These are phyloP conservation scores for Stachybotrys elegans DNA, from an alignment of 2,329 filamentous ascomycete species.

Conservation along the genomic window DNA sequence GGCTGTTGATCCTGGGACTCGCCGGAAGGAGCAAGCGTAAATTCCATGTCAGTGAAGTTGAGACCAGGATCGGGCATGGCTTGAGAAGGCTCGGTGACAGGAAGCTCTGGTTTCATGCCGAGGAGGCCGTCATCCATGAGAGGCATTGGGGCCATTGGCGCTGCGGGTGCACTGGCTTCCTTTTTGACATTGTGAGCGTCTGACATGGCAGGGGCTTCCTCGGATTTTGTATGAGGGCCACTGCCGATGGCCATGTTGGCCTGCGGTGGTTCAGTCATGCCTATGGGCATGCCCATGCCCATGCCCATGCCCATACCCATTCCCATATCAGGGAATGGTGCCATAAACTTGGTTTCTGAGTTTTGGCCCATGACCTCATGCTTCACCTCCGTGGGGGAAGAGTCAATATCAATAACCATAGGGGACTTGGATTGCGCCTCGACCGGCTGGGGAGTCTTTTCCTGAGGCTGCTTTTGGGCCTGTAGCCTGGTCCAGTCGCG, in stretches of 20 bases:
- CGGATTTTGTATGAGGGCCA: too few relatives aligned
- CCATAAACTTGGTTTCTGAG: slow-evolving; percentile 36
- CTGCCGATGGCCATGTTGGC: slow-evolving; percentile 12
- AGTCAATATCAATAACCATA: slow-evolving; percentile 30
- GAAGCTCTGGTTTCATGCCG: slow-evolving; percentile 15
- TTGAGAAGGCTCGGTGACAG: slow-evolving; percentile 11
- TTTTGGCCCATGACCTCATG: slow-evolving; percentile 29
- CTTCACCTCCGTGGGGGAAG: slow-evolving; percentile 23
- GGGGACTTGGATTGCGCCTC: slow-evolving; percentile 30
- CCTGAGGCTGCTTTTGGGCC: slow-evolving; percentile 17
- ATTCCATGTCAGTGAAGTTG: slow-evolving; percentile 54
- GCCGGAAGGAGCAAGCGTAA: slow-evolving; percentile 42
- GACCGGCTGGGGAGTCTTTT: slow-evolving; percentile 18
- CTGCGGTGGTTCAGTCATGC: slow-evolving; percentile 2
- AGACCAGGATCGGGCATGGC: slow-evolving; percentile 29
- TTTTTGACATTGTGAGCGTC: slow-evolving; percentile 17
- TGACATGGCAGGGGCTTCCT: neutral
- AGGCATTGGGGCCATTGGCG: slow-evolving; percentile 20
- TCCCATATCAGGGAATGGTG: slow-evolving; percentile 54
- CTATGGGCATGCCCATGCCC: too few relatives aligned
- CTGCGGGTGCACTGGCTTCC: slow-evolving; percentile 19
- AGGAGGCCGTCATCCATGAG: slow-evolving; percentile 18
- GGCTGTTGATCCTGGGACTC: slow-evolving; percentile 18
- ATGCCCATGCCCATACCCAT: slow-evolving; percentile 37
- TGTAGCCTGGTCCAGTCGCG: slow-evolving; percentile 45